phyloP scores from a whole-genome alignment of 192 early-diverging fungal genomes.

The Coemansia sp. region DNA sequence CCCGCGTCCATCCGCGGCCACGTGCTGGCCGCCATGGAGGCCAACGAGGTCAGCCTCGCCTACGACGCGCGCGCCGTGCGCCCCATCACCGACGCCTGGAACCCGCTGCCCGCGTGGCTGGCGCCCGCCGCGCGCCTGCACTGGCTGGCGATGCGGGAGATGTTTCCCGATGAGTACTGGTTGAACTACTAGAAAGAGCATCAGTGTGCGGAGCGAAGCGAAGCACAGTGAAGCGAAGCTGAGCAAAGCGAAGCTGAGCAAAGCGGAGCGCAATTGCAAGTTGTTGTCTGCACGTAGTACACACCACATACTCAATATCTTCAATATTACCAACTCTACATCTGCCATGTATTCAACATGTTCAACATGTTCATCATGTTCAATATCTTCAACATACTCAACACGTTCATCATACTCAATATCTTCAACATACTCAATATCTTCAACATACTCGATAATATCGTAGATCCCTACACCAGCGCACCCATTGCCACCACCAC shows the following conservation, averaged over 20 bases:
- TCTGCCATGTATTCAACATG: no score
- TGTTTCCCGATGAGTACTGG: slow-evolving; percentile 78
- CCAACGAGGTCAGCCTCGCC: slow-evolving; percentile 56
- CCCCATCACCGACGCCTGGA: slow-evolving; percentile 67
- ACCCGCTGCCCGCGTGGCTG: slow-evolving; percentile 66
- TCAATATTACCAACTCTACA: no score
- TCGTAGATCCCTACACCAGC: slow-evolving; percentile 21
- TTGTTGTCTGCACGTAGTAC: no score
- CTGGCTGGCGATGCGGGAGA: slow-evolving; percentile 73
- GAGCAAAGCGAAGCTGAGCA: no score
- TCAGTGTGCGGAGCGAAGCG: no score
- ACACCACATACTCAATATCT: no score
- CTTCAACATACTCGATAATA: background rate
- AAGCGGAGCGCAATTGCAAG: no score
- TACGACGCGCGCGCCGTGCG: slow-evolving; percentile 29
- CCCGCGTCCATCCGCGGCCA: slow-evolving; percentile 18
- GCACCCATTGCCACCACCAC: slow-evolving; percentile 11
- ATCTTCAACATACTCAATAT: background rate
- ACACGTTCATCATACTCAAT: background rate
- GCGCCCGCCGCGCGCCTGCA: slow-evolving; percentile 62
- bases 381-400: no score
- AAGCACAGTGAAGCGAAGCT: no score
- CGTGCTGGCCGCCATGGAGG: slow-evolving; percentile 55
- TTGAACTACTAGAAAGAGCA: slow-evolving; percentile 63
- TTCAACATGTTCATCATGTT: no score